Base-by-base conservation (phyloP, 2,329 filamentous ascomycete species). In the Exophiala lecanii-corni region DNA sequence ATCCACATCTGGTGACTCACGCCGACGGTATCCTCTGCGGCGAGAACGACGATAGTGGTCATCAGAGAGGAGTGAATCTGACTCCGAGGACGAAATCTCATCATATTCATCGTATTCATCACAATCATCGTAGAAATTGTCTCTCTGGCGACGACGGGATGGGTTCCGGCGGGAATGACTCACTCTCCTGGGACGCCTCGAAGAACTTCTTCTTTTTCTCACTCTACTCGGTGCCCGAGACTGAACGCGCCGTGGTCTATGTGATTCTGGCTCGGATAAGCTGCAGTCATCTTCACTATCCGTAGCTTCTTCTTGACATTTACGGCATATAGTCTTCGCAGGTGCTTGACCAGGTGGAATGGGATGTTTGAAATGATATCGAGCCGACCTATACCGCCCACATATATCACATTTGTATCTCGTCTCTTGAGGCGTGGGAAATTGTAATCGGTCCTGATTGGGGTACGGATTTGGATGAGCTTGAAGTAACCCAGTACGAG, bases 341-440 rank as follows among this genome's bases (percentile, higher is more conserved):
- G 55, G 55, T 9, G 52, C 28, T 26, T 53, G 47, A 20, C 53
- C 53, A 16, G 49, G 39, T 25, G 41, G 42, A 6, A 57, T 40
- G 10, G 49, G 53, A 32, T 55, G 53, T 20, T 40, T 50, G 42
- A 50, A 52, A 21, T 57, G 53, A 39, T 54, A 55, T 23, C 47
- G 45, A 7, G 53, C 36, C 21, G 55, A 57, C 28, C 55, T 39
- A 23, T 48, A 55, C 12, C 49, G 41, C n/a, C 55, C 53, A 31
- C 55, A 57, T 17, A 51, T 44, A 7, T 47, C 49, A 36, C 55
- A 57, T 33, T 54, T 55, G 44, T 54, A 52, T 43, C 47, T 53
- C 42, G 45, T 31, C 12, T 51, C 51, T 5, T 47, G 39, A 9
- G 40, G 12, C 10, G 35, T 45, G 3, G 20, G 15, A n/a, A 34